phyloP scores from a whole-genome alignment of 306 rosid genomes.

The Prunus mume region DNA sequence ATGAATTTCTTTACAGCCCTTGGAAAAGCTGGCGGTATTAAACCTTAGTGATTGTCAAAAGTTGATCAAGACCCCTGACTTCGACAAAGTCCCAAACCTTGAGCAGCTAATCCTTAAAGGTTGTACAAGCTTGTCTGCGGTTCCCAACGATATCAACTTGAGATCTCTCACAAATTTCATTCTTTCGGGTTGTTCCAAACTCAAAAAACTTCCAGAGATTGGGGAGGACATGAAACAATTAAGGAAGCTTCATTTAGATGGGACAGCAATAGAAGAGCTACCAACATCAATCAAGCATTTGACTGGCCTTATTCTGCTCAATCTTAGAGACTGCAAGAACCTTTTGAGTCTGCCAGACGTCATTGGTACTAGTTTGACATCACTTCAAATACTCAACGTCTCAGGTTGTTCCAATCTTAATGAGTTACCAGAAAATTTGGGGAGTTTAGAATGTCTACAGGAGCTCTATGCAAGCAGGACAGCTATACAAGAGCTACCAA shows the following conservation, averaged over 20 bases:
- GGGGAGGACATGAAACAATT: conserved; percentile 4
- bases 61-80: background rate
- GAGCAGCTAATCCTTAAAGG: background rate
- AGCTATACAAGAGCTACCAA: background rate
- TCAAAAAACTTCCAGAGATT: background rate
- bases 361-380: background rate
- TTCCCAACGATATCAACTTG: background rate
- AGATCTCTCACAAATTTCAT: background rate
- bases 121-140: background rate
- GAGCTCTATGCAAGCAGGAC: conserved; percentile 15
- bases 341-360: background rate
- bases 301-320: conserved; percentile 11
- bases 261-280: conserved; percentile 1
- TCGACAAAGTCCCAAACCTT: background rate
- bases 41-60: background rate
- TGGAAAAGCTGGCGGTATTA: background rate
- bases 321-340: conserved; percentile 6
- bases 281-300: conserved; percentile 10
- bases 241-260: conserved; percentile 15
- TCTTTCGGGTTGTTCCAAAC: conserved; percentile 1
- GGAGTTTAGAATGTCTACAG: background rate
- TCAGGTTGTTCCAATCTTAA: background rate
- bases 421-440: background rate
- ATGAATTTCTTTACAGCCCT: background rate
- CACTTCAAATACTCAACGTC: background rate